Evolutionary conservation across 208 protist species (phyloP), one percentile per base, ranked within the genome.

Genomic region (Leishmania arabica): DNA sequence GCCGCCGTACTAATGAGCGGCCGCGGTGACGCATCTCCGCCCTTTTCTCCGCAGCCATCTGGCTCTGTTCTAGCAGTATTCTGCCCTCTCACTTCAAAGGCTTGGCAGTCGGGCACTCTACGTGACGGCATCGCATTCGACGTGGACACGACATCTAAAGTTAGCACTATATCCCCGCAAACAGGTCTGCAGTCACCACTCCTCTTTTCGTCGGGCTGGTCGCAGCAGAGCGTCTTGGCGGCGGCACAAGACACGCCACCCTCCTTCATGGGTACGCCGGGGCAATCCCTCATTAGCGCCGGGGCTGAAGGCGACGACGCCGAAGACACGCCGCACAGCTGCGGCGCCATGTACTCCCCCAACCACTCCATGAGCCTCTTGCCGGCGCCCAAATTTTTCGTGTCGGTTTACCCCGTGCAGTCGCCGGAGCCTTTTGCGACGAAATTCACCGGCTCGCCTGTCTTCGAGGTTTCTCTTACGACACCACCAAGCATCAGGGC

Each of bases 1-100:
- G 75, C 53, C n/a, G 58, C 75, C 37, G 51, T 78, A 27, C 51
- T 78, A 24, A 56, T 53, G 37, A 65, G 60, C 75, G 34, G 42
- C 40, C 58, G 24, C 75, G 21, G 75, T 45, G 75, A 27, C 27
- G 75, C 53, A 54, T 69, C 60, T 40, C 75, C 54, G 8, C 40
- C n/a, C 27, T 13, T 34, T 49, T 19, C 51, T 5, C 60, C 60
- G 34, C 75, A 49, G 40, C 75, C 56, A 19, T 42, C 58, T 13
- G 24, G 11, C 6, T 69, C 75, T 24, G 37, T 70, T 31, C 40
- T 64, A 13, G 75, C 75, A 34, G 75, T 37, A 1, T 78, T 78
- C 75, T 78, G 47, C 58, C 75, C 75, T 45, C 75, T 78, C 24
- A 78, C 75, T 64, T 66, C 58, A 34, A 60, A 78, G 58, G 75